Evolutionary conservation across 2,329 filamentous ascomycete genomes (phyloP), one percentile per base, ranked within the genome.

Genomic region (Zymoseptoria passerinii): DNA sequence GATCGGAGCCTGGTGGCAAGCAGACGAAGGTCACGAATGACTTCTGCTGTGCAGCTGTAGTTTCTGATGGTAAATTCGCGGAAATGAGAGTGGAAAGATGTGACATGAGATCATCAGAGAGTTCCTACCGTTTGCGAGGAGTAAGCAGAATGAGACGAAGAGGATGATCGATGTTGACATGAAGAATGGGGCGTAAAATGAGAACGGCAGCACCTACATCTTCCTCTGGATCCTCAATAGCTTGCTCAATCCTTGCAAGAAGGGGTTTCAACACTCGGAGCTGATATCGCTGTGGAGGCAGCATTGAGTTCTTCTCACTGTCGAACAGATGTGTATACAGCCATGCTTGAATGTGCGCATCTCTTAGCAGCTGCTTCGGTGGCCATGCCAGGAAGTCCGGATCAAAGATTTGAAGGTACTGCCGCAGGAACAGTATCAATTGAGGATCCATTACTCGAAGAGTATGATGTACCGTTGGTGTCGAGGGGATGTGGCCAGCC

Each of bases 161-260:
- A 63, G 53, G 62, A 61, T 16, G 13, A 7, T 44, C 23, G 23
- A n/a, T 44, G 54, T 56, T 53, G 59, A 50, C 63, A 58, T 52
- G 52, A 53, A 44, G 49, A 52, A 9, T 23, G 23, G n/a, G 48
- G 28, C 16, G 28, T 35, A 20, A 52, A 9, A 54, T 51, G 72
- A 70, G 61, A 66, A 59, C 55, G 23, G 35, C 48, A 40, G 48
- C 44, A 78, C 88, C 78, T 87, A 95, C 92, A 86, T 95, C 84
- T 79, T 89, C 80, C 66, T 96, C 89, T 73, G 90, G 92, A 72
- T 96, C 85, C 58, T 83, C 79, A 52, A 95, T 90, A 35, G 87
- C 83, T 28, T 79, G 76, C 72, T 96, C 90, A 55, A 96, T 85
- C 58, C 78, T 82, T 7, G 78, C 74, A 10, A 90, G 76, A 35